Evolutionary conservation across 208 protist genomes (phyloP).

Genomic region (Trypanosoma grayi): DNA sequence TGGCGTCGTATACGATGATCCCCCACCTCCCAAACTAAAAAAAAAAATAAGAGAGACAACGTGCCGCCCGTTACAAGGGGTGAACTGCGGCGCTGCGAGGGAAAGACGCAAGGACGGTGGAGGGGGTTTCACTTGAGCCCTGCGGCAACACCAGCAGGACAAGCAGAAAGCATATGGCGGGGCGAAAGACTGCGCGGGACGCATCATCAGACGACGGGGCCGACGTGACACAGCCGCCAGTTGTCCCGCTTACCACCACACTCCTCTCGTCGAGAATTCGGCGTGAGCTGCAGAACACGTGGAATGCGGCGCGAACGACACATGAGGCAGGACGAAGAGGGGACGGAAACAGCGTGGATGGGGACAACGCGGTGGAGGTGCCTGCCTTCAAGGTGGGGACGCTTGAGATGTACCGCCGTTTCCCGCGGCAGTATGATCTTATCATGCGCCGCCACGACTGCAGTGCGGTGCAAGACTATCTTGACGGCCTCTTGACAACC

Average conservation of each 20-base stretch:
- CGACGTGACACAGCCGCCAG: not conserved
- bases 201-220: slow-evolving; percentile 1
- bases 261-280: slow-evolving; percentile 27
- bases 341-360: not conserved
- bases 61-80: too few relatives aligned
- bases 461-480: slow-evolving; percentile 30
- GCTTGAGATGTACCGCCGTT: slow-evolving; percentile 78
- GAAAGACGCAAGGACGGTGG: too few relatives aligned
- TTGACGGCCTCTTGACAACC: slow-evolving; percentile 43
- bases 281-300: slow-evolving; percentile 27
- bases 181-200: not conserved
- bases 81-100: too few relatives aligned
- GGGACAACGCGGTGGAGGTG: slow-evolving; percentile 19
- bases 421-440: slow-evolving; percentile 71
- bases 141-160: not conserved
- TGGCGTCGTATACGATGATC: too few relatives aligned
- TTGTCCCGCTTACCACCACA: not conserved
- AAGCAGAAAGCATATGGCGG: not conserved
- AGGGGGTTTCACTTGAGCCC: too few relatives aligned
- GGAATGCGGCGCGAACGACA: slow-evolving; percentile 8
- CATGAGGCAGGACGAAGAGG: not conserved
- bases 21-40: too few relatives aligned
- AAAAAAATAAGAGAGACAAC: too few relatives aligned
- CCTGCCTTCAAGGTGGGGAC: slow-evolving; percentile 79
- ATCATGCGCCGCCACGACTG: slow-evolving; percentile 81